Conservation (phyloP, 257 asterid genomes). For the Solanum appendiculatum region DNA sequence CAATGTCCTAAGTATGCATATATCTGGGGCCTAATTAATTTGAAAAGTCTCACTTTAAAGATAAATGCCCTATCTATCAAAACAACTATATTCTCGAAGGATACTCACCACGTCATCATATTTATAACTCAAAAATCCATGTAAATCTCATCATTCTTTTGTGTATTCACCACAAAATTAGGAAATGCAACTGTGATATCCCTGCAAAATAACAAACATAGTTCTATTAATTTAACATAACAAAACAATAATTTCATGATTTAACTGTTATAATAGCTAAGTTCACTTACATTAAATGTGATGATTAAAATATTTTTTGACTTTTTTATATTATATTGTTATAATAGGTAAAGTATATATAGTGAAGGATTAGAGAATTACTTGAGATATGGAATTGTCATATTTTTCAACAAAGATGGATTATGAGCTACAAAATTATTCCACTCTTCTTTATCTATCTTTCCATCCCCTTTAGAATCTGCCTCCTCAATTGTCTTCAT, state of each 20-base stretch:
- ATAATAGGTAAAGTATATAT: neutral
- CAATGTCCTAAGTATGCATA: too few relatives aligned
- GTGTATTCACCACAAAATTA: slow-evolving; percentile 11
- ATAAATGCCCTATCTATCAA: too few relatives aligned
- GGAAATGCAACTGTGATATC: slow-evolving; percentile 25
- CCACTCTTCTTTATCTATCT: slow-evolving; percentile 51
- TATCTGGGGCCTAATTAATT: neutral
- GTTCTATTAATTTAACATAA: neutral
- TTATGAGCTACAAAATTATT: slow-evolving; percentile 18
- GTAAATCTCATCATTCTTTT: slow-evolving; percentile 7
- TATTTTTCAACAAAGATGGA: slow-evolving; percentile 41
- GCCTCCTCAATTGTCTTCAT: slow-evolving; percentile 42
- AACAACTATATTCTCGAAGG: neutral
- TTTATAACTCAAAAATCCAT: neutral
- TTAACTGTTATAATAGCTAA: neutral
- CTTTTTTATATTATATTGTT: neutral
- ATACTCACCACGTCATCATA: neutral
- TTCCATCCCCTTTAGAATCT: slow-evolving; percentile 43
- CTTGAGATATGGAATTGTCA: slow-evolving; percentile 48
- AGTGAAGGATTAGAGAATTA: slow-evolving; percentile 9
- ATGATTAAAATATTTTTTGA: neutral
- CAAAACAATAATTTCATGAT: neutral
- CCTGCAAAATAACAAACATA: slow-evolving; percentile 6
- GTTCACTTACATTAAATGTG: neutral
- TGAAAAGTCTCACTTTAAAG: too few relatives aligned